phyloP scores from a whole-genome alignment of 768 basidiomycete genomes.

The Mycena crocata region DNA sequence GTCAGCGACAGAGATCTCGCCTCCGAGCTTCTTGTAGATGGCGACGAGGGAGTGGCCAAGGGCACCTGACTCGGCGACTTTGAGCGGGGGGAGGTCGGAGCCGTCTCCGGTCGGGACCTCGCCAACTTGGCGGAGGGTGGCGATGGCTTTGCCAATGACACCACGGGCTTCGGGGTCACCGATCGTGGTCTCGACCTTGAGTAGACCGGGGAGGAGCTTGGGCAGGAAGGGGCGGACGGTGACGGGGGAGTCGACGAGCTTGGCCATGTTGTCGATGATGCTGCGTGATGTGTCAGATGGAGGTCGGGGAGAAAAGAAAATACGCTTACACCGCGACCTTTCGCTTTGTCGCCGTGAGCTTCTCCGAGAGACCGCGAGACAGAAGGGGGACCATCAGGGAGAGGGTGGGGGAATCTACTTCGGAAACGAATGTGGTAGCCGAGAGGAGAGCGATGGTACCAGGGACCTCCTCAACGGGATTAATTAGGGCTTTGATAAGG shows the following conservation, averaged over 20 bases:
- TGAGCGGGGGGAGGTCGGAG: conserved; percentile 89
- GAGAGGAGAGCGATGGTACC: conserved; percentile 95
- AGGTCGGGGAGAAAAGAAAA: conserved; percentile 34
- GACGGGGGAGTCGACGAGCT: conserved; percentile 94
- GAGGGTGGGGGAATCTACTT: conserved; percentile 96
- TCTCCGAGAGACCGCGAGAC: conserved; percentile 93
- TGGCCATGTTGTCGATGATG: conserved; percentile 98
- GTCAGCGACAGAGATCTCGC: conserved; percentile 67
- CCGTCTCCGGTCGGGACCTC: conserved; percentile 92
- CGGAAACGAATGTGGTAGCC: conserved; percentile 99
- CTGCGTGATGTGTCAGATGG: conserved; percentile 51
- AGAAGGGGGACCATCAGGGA: conserved; percentile 98
- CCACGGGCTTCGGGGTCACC: conserved; percentile 98
- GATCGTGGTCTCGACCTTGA: conserved; percentile 95
- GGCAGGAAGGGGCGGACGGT: conserved; percentile 98
- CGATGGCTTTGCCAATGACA: conserved; percentile 91
- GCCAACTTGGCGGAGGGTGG: conserved; percentile 95
- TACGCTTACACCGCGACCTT: conserved; percentile 92
- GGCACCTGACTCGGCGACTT: conserved; percentile 76
- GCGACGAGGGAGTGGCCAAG: conserved; percentile 74
- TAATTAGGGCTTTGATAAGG: conserved; percentile 96
- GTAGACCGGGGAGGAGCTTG: conserved; percentile 92
- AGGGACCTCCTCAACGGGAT: conserved; percentile 99
- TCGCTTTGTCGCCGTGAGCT: conserved; percentile 95
- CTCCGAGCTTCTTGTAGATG: conserved; percentile 89